Base-by-base conservation (phyloP, 192 early-diverging fungal genomes). In the Backusella tarrabulga region DNA sequence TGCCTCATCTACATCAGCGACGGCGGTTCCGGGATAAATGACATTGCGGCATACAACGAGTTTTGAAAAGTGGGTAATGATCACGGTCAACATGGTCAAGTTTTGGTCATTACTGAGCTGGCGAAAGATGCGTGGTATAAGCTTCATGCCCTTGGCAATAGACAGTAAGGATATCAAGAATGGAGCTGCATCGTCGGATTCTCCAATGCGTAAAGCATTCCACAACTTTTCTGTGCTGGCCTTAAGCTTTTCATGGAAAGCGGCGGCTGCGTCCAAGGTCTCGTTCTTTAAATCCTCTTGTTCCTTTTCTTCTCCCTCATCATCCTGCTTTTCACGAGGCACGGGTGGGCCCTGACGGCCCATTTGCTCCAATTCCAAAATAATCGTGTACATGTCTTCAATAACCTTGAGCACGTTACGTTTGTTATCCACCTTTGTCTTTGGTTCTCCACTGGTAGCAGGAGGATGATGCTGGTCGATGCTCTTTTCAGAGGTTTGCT, bases 111-210 rank as follows among this genome's bases (percentile, higher is more conserved):
- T 88, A 23, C 86, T 83, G 69, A 97, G 82, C 60, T 94, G 92
- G 52, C 93, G 90, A 35, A 95, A 87, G 6, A 95, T 88, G 15
- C 98, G 92, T 14, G 95, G 92, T 42, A 97, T 86, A n/a, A 95
- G 83, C 63, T 92, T 91, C 76, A 95, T 96, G 36, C 97, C 98
- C 85, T 99, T 99, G 41, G 91, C 81, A 75, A 91, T 90, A 32
- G 92, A 91, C 70, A 99, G 83, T 78, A 97, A 89, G 6, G 90
- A 91, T 11, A 93, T 91, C 70, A 98, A 23, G n/a, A 75, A 74
- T 1, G 78, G 78, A 1, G 40, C 15, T 32, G 40, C 26, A 21
- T 63, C 56, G 8, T 63, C 26, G 12, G 56, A 63, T 26, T 40
- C 90, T 1, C 79, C 85, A 15, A 92, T 79, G 29, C 87, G 79